phyloP scores from a whole-genome alignment of 345 rosid species.

The rapeseed (Brassica napus) region DNA sequence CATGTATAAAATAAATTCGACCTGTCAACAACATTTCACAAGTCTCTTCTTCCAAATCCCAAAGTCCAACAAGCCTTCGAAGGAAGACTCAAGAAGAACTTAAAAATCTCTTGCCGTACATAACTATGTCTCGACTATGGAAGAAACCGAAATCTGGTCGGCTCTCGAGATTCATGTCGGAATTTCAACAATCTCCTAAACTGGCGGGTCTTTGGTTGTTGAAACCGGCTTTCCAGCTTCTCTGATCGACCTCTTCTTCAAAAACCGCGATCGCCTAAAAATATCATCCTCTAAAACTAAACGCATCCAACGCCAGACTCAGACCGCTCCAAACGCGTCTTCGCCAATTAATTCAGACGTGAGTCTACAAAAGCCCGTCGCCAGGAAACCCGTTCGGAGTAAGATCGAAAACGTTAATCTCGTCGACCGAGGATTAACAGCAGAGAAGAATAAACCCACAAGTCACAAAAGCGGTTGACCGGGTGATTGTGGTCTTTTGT shows the following conservation, averaged over 20 bases:
- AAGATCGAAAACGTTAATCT: constrained; percentile 2
- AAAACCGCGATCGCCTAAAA: constrained; percentile 69
- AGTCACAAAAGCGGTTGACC: constrained; percentile 9
- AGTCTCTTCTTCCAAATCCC: neutral
- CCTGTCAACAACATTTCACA: constrained; percentile 15
- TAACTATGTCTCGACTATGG: constrained; percentile 70
- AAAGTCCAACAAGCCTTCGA: neutral
- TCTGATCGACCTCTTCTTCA: constrained; percentile 73
- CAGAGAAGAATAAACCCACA: neutral
- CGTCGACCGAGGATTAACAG: neutral
- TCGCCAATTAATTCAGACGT: neutral
- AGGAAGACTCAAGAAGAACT: neutral
- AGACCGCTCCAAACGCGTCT: constrained; percentile 31
- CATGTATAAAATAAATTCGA: constrained; percentile 17
- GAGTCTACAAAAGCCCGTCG: neutral
- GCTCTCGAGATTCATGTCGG: constrained; percentile 64
- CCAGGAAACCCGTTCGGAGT: neutral
- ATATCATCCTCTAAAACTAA: constrained; percentile 46
- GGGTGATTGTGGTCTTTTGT: too few species aligned
- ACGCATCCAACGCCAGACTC: constrained; percentile 30
- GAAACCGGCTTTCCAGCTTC: constrained; percentile 90
- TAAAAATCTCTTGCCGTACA: neutral
- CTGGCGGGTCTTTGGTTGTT: constrained; percentile 40
- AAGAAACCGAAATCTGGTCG: constrained; percentile 46
- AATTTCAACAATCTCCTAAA: constrained; percentile 63